These are phyloP conservation scores for Termitomyces bulborhizus DNA, from an alignment of 768 basidiomycete species.

Conservation along the genomic window DNA sequence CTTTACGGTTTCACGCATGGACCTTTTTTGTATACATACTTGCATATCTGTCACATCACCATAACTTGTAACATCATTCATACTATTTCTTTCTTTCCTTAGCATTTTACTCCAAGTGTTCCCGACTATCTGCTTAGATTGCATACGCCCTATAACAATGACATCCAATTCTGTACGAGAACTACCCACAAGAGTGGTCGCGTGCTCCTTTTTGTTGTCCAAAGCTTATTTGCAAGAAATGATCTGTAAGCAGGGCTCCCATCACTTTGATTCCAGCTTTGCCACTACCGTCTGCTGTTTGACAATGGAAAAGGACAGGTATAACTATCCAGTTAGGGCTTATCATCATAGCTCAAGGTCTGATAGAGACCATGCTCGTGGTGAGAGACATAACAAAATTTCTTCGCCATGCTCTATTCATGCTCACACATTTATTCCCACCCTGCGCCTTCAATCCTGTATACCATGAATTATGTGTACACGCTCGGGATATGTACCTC, in stretches of 20 bases:
- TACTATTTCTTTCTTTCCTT: neutral
- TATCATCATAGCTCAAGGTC: neutral
- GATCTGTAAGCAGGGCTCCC: neutral
- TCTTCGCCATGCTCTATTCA: neutral
- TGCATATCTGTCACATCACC: neutral
- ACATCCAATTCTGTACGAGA: neutral
- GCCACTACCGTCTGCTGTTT: neutral
- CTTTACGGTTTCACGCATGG: neutral
- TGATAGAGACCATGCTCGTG: constrained; percentile 2
- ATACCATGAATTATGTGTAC: neutral
- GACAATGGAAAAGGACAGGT: constrained; percentile 9
- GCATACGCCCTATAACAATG: neutral
- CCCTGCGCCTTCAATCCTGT: neutral
- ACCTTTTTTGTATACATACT: neutral
- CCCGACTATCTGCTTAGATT: neutral
- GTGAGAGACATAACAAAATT: constrained; percentile 8
- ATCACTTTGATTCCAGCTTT: neutral
- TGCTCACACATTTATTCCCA: constrained; percentile 3
- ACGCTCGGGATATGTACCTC: neutral
- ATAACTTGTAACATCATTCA: neutral
- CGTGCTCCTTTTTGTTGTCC: neutral
- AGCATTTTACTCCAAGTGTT: neutral
- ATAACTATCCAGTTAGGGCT: constrained; percentile 2
- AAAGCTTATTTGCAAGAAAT: neutral
- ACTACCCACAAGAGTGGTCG: neutral